Evolutionary conservation across 805 yeast species (phyloP).

Genomic region (Wickerhamiella sergipiensis): DNA sequence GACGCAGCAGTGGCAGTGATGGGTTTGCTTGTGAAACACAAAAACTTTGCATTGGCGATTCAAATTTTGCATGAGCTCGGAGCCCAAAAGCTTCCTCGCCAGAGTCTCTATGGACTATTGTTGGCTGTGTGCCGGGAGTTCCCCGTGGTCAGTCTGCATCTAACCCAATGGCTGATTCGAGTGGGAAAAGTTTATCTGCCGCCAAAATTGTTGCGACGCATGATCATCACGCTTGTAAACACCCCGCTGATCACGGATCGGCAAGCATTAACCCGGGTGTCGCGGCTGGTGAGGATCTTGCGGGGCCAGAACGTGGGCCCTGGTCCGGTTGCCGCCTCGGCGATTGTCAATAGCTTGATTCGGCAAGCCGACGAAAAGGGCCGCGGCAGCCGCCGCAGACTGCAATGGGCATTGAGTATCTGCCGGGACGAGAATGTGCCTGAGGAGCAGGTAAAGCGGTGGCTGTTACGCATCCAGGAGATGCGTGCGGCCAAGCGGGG

Average conservation of each 20-base stretch:
- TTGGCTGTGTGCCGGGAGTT: constrained; percentile 12
- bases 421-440: constrained; percentile 18
- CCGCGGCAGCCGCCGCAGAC: constrained; percentile 18
- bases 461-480: constrained; percentile 13
- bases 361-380: constrained; percentile 11
- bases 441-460: constrained; percentile 8
- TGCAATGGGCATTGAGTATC: constrained; percentile 21
- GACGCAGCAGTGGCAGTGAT: neutral
- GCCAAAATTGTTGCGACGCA: constrained; percentile 10
- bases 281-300: constrained; percentile 12
- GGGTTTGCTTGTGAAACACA: constrained; percentile 7
- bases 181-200: constrained; percentile 10
- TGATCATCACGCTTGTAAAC: constrained; percentile 15
- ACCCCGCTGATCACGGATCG: constrained; percentile 15
- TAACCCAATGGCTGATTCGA: constrained; percentile 17
- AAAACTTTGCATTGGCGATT: constrained; percentile 9
- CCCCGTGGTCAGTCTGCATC: constrained; percentile 13
- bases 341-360: constrained; percentile 19
- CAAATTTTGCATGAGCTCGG: constrained; percentile 13
- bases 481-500: constrained; percentile 16
- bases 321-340: constrained; percentile 10
- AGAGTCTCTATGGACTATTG: constrained; percentile 9
- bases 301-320: constrained; percentile 5
- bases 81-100: constrained; percentile 5
- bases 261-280: constrained; percentile 16